Percentiles rank a stretch among this genome's conserved stretches.
Evolutionary conservation across 23 red algal genomes (phyloP).

Genomic region (Gracilaria gracilis): DNA sequence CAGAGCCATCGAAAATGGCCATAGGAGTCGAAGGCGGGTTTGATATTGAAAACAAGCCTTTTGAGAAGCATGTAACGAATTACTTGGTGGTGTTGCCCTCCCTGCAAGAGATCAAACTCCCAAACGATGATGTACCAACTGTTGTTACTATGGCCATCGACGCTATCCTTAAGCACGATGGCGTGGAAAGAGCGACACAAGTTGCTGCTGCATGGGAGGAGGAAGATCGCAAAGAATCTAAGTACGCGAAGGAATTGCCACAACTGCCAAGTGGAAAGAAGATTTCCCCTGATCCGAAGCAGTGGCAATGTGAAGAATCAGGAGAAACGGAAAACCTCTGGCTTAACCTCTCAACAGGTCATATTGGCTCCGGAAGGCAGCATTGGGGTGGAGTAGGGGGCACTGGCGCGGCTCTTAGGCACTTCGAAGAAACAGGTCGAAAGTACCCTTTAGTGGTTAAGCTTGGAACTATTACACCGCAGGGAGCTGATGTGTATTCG

Average conservation of each 20-base stretch:
- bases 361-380: conserved; percentile 82
- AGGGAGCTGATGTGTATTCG: conserved; percentile 93
- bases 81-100: conserved; percentile 55
- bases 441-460: conserved; percentile 94
- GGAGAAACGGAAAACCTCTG: conserved; percentile 91
- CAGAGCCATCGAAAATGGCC: conserved; percentile 77
- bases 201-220: conserved; percentile 78
- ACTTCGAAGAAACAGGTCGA: conserved; percentile 82
- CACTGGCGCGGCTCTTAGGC: conserved; percentile 76
- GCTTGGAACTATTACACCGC: conserved; percentile 94
- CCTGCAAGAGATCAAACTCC: conserved; percentile 25
- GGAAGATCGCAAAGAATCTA: conserved; percentile 78
- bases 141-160: conserved; percentile 30
- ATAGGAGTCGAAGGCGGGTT: conserved; percentile 83
- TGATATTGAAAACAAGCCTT: conserved; percentile 20
- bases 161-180: conserved; percentile 26
- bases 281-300: conserved; percentile 79
- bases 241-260: conserved; percentile 78
- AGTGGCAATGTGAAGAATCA: conserved; percentile 84
- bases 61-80: conserved; percentile 41
- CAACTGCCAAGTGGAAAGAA: conserved; percentile 74
- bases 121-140: conserved; percentile 41
- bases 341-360: conserved; percentile 86
- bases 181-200: conserved; percentile 22
- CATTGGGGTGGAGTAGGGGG: conserved; percentile 82